phyloP scores from a whole-genome alignment of 2,329 filamentous ascomycete species.

The Colletotrichum cuscutae region DNA sequence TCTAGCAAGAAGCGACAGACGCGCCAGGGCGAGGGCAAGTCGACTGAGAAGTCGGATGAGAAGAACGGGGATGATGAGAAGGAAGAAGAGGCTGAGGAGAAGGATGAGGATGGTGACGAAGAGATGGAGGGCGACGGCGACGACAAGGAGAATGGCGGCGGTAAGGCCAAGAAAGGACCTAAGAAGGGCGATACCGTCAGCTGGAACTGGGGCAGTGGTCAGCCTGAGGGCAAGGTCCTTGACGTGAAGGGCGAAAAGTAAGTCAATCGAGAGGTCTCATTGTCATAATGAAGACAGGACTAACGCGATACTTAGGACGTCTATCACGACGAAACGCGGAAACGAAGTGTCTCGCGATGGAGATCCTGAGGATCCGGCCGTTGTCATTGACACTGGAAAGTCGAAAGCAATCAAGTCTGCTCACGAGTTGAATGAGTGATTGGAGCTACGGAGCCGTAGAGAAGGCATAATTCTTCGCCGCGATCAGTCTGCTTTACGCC shows the following conservation, averaged over 20 bases:
- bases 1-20: slow-evolving; percentile 38
- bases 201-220: slow-evolving; percentile 57
- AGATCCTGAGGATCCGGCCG: slow-evolving; percentile 52
- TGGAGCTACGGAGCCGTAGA: neutral
- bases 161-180: slow-evolving; percentile 44
- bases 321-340: slow-evolving; percentile 53
- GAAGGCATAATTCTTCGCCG: neutral
- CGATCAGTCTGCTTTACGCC: slow-evolving; percentile 37
- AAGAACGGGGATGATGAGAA: slow-evolving; percentile 13
- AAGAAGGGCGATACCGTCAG: slow-evolving; percentile 55
- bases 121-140: slow-evolving; percentile 30
- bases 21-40: slow-evolving; percentile 35
- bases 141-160: slow-evolving; percentile 23
- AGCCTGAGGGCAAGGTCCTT: slow-evolving; percentile 55
- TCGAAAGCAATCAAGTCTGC: slow-evolving; percentile 53
- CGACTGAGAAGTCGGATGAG: slow-evolving; percentile 34
- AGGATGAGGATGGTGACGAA: slow-evolving; percentile 27
- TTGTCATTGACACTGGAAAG: slow-evolving; percentile 50
- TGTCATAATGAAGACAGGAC: neutral
- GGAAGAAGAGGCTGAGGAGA: slow-evolving; percentile 31
- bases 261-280: slow-evolving; percentile 19
- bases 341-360: slow-evolving; percentile 54
- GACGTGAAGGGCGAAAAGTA: slow-evolving; percentile 56
- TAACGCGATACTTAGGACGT: slow-evolving; percentile 41
- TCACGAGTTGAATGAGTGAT: slow-evolving; percentile 49